These are phyloP conservation scores for Lactarius deliciosus DNA, from an alignment of 768 basidiomycete genomes.

Conservation along the genomic window DNA sequence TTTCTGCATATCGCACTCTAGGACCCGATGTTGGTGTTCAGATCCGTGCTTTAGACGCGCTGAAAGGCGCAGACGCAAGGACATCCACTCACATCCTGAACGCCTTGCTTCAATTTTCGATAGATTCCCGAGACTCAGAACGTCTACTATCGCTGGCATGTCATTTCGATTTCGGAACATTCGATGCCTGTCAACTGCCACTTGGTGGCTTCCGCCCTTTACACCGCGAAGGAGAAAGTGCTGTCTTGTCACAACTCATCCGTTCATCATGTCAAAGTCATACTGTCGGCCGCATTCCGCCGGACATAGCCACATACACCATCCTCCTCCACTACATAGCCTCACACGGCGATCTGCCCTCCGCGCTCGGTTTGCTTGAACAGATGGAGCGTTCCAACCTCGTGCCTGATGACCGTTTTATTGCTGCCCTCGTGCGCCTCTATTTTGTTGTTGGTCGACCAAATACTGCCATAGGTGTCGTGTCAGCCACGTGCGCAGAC, in stretches of 20 bases:
- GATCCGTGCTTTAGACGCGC: constrained; percentile 47
- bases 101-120: constrained; percentile 58
- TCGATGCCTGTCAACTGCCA: constrained; percentile 16
- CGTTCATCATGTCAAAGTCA: constrained; percentile 3
- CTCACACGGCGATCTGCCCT: constrained; percentile 9
- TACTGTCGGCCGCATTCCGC: constrained; percentile 11
- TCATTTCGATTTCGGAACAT: constrained; percentile 41
- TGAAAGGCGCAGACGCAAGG: constrained; percentile 43
- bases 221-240: constrained; percentile 20
- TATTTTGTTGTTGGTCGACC: constrained; percentile 21
- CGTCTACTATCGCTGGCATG: constrained; percentile 50
- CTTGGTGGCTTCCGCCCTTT: constrained; percentile 5
- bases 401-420: constrained; percentile 21
- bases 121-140: constrained; percentile 54
- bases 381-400: constrained; percentile 21
- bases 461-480: constrained; percentile 15
- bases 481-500: constrained; percentile 13
- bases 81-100: constrained; percentile 62
- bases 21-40: constrained; percentile 59
- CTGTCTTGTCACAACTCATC: constrained; percentile 14
- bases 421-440: constrained; percentile 28
- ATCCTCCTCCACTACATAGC: constrained; percentile 26
- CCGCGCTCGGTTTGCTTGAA: constrained; percentile 9
- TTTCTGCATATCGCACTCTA: constrained; percentile 55
- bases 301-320: constrained; percentile 30